Percentiles rank a stretch among this genome's conserved stretches.
Conservation (phyloP, 306 rosid species). For the Quillaja saponaria region DNA sequence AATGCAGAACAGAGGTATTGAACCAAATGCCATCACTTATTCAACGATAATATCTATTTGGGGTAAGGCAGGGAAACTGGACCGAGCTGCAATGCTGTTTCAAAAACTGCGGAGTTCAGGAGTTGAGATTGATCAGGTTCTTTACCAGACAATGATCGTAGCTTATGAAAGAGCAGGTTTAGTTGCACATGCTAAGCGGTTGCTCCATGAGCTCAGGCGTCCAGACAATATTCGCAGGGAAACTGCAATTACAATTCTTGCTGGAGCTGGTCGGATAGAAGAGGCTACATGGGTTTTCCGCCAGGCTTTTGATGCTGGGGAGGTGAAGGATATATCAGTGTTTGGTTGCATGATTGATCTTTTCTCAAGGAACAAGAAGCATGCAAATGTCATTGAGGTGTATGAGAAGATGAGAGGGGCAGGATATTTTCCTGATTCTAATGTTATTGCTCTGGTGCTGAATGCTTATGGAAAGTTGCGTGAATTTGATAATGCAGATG, state of each 20-base stretch:
- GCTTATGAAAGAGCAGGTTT: slow-evolving; percentile 86
- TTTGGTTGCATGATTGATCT: slow-evolving; percentile 75
- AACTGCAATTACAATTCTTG: slow-evolving; percentile 74
- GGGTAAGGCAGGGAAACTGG: slow-evolving; percentile 91
- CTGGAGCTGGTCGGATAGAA: slow-evolving; percentile 83
- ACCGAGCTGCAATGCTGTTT: slow-evolving; percentile 80
- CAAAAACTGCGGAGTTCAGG: slow-evolving; percentile 85
- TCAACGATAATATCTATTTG: slow-evolving; percentile 90
- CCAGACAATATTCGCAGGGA: slow-evolving; percentile 76
- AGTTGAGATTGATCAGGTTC: slow-evolving; percentile 80
- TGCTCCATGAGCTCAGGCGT: slow-evolving; percentile 76
- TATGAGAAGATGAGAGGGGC: slow-evolving; percentile 80
- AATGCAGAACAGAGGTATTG: slow-evolving; percentile 80
- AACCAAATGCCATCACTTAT: slow-evolving; percentile 86
- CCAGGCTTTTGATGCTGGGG: slow-evolving; percentile 75
- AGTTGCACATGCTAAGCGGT: slow-evolving; percentile 89
- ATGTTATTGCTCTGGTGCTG: slow-evolving; percentile 79
- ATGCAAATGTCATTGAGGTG: slow-evolving; percentile 69
- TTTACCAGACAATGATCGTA: slow-evolving; percentile 92
- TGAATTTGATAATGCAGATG: slow-evolving; percentile 76
- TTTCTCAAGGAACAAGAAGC: slow-evolving; percentile 69
- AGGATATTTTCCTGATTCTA: slow-evolving; percentile 80
- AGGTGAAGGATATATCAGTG: slow-evolving; percentile 74
- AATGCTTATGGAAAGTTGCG: slow-evolving; percentile 85
- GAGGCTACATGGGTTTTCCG: slow-evolving; percentile 97